Percentiles rank a stretch among this genome's conserved stretches.
These are phyloP conservation scores for Ichthyophonus hoferi DNA, from an alignment of 208 protist species.

Conservation along the genomic window DNA sequence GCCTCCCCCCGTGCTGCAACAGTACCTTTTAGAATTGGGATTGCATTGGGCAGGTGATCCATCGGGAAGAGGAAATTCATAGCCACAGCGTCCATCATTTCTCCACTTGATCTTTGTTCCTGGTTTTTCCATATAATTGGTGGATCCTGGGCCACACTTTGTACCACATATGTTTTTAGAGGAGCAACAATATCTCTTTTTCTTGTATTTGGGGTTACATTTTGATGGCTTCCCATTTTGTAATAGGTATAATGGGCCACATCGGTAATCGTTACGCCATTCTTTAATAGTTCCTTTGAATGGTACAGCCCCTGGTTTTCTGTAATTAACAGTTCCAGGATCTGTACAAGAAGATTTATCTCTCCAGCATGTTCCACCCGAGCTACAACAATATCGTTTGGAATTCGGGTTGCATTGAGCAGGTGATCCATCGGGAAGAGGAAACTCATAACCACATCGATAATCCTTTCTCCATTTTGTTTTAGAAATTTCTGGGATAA, in stretches of 20 bases:
- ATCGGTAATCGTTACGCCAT: neutral
- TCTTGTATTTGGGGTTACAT: neutral
- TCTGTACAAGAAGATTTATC: neutral
- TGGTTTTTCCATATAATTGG: neutral
- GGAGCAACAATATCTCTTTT: neutral
- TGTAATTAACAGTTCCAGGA: neutral
- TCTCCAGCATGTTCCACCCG: neutral
- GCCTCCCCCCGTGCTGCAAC: neutral
- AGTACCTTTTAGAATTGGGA: neutral
- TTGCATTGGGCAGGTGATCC: neutral
- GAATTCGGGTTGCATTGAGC: neutral
- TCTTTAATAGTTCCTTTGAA: neutral
- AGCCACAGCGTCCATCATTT: neutral
- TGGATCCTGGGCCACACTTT: neutral
- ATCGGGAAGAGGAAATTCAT: neutral
- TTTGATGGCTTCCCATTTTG: neutral
- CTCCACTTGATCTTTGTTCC: neutral
- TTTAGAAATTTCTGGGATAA: neutral
- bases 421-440: neutral
- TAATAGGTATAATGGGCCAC: neutral
- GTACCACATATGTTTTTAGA: neutral
- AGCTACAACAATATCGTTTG: neutral
- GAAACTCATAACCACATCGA: neutral
- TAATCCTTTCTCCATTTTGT: neutral
- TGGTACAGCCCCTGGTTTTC: neutral